A percentile compares a stretch with the other conserved stretches of the same genome.
phyloP scores from a whole-genome alignment of 768 basidiomycete genomes.

The Rubroboletus satanas region DNA sequence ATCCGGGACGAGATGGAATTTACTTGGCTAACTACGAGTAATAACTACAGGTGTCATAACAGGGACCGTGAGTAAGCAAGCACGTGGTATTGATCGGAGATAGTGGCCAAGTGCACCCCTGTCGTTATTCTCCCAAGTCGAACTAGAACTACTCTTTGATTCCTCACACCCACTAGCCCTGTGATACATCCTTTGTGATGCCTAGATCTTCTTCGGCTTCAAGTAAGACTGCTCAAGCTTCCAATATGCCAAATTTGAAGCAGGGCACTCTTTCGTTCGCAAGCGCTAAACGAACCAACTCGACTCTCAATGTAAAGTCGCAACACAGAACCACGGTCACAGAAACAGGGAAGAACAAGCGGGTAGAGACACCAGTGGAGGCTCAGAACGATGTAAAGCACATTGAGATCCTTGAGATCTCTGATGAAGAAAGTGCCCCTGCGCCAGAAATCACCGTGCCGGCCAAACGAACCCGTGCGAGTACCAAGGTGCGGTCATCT shows the following conservation, averaged over 20 bases:
- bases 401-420: conserved; percentile 10
- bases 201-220: neutral
- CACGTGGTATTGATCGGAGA: conserved; percentile 7
- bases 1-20: too few relatives aligned
- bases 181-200: neutral
- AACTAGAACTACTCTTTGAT: neutral
- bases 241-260: conserved; percentile 29
- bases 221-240: neutral
- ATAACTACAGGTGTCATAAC: too few relatives aligned
- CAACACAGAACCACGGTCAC: conserved; percentile 7
- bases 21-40: too few relatives aligned
- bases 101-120: conserved; percentile 14
- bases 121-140: conserved; percentile 8
- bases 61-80: neutral
- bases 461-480: conserved; percentile 25
- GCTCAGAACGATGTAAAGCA: neutral
- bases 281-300: conserved; percentile 43
- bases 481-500: conserved; percentile 14
- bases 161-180: neutral
- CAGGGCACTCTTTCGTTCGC: conserved; percentile 47
- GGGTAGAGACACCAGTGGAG: neutral
- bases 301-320: conserved; percentile 17
- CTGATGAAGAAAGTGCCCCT: conserved; percentile 16
- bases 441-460: conserved; percentile 10
- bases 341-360: conserved; percentile 11